Conservation (phyloP, 306 rosid species). For the Citrullus mucosospermus region DNA sequence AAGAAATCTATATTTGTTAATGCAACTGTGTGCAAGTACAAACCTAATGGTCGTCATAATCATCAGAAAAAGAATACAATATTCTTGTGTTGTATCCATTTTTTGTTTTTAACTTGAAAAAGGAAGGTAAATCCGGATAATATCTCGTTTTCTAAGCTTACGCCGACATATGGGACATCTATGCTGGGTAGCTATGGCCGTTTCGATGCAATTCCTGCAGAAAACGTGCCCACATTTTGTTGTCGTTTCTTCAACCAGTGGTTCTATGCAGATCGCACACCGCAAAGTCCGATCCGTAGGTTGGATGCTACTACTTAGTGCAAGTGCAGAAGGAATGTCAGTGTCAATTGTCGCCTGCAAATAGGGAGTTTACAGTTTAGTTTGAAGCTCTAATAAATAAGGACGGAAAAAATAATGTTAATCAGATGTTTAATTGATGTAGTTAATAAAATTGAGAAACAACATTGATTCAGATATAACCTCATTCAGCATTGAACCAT, state of each 20-base stretch:
- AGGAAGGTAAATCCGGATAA: conserved; percentile 70
- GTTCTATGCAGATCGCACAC: conserved; percentile 72
- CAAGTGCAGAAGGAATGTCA: conserved; percentile 1
- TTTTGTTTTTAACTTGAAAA: neutral
- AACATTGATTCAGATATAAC: neutral
- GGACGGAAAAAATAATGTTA: neutral
- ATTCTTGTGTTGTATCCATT: neutral
- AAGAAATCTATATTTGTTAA: conserved; percentile 8
- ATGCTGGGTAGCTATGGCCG: conserved; percentile 26
- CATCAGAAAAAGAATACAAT: conserved; percentile 1
- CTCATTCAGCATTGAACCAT: neutral
- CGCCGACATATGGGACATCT: conserved; percentile 88
- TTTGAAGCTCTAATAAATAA: neutral
- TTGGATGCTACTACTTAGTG: conserved; percentile 14
- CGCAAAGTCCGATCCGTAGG: conserved; percentile 54
- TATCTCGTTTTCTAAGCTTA: conserved; percentile 38
- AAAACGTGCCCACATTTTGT: conserved; percentile 92
- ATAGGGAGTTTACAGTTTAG: neutral
- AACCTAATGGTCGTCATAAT: neutral
- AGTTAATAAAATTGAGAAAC: neutral
- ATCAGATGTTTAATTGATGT: neutral
- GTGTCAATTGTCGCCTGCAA: neutral
- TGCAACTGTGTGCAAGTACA: neutral
- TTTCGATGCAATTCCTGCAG: conserved; percentile 53
- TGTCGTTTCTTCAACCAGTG: conserved; percentile 48